These are phyloP conservation scores for Cadophora gregata DNA, from an alignment of 2,329 filamentous ascomycete species.

Conservation along the genomic window DNA sequence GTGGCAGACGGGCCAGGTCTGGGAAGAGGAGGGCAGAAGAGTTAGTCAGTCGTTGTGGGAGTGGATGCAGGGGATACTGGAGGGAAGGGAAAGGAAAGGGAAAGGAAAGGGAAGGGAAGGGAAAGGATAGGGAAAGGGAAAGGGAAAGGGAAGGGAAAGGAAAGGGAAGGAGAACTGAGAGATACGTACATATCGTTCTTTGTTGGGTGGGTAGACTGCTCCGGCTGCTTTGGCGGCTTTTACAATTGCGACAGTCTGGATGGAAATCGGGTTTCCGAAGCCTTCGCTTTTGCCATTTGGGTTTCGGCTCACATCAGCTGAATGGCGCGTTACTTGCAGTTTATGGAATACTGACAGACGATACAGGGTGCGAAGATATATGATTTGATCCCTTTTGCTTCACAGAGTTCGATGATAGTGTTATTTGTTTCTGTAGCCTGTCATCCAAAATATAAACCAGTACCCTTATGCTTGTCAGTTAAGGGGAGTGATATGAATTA, in stretches of 20 bases:
- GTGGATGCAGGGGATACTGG: too few species aligned
- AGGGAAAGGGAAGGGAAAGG: too few species aligned
- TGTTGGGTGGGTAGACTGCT: not conserved
- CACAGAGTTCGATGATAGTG: not conserved
- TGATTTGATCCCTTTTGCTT: conserved; percentile 1
- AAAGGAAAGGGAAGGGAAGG: too few species aligned
- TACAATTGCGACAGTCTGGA: conserved; percentile 4
- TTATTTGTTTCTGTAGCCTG: conserved; percentile 3
- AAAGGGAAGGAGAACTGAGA: not conserved
- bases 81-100: too few species aligned
- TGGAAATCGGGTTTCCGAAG: conserved; percentile 7
- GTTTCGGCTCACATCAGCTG: not conserved
- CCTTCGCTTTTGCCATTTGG: conserved; percentile 3
- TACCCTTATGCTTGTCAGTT: not conserved
- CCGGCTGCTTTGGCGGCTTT: conserved; percentile 11
- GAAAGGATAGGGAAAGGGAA: too few species aligned
- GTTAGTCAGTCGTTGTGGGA: too few species aligned
- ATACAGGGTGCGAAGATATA: conserved; percentile 8
- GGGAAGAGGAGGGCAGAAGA: not conserved
- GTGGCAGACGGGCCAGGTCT: conserved; percentile 9
- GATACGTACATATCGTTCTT: not conserved
- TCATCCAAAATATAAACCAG: not conserved
- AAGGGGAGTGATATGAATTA: not conserved
- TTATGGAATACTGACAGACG: not conserved
- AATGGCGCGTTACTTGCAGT: not conserved